Base-by-base conservation (phyloP, 2,329 filamentous ascomycete genomes). In the Aspergillus phoenicis region DNA sequence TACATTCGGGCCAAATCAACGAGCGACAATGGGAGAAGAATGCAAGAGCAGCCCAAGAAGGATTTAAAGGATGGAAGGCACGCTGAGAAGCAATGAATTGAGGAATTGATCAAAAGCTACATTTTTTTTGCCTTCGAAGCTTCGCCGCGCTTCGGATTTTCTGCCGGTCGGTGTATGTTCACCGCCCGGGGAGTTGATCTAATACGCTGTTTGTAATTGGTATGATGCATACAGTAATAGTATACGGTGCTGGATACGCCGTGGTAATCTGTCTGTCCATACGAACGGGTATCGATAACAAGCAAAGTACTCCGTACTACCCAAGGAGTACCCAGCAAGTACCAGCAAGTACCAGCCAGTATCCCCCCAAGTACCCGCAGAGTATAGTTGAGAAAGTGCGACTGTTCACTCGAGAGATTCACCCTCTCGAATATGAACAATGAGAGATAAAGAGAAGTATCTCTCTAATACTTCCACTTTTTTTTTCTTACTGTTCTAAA, bases 1-100 rank as follows among this genome's bases (percentile, higher is more conserved):
- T 78, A 72, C 77, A 79, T 79, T 59, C 73, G 69, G 68, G 52
- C 62, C 57, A 15, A 26, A 15, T 17, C 24, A 49, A 49, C 24
- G 47, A 28, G 24, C 15, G 47, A 30, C 15, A 36, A 36, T 36
- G 26, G n/a, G 1, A 13, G 15, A 15, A 26, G 26, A 15, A 2
- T 10, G 24, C 24, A 28, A 8, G 24, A n/a, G 41, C 41, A 45
- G 17, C 8, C 7, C 8, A 22, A 45, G 7, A 45, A 17, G 39
- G 8, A 43, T 43, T 10, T n/a, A 5, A 43, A 10, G 39, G 17
- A 43, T 43, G n/a, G 10, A 17, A 17, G 15, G 39, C 7, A 43
- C 39, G 39, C 33, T 6, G 33, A 20, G 20, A 45, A 45, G 5
- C 17, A 45, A 24, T 45, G 41, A 45, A 36, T 15, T 36, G 33